Evolutionary conservation across 2,329 filamentous ascomycete genomes (phyloP).

Genomic region (Chalaropsis ovoidea): DNA sequence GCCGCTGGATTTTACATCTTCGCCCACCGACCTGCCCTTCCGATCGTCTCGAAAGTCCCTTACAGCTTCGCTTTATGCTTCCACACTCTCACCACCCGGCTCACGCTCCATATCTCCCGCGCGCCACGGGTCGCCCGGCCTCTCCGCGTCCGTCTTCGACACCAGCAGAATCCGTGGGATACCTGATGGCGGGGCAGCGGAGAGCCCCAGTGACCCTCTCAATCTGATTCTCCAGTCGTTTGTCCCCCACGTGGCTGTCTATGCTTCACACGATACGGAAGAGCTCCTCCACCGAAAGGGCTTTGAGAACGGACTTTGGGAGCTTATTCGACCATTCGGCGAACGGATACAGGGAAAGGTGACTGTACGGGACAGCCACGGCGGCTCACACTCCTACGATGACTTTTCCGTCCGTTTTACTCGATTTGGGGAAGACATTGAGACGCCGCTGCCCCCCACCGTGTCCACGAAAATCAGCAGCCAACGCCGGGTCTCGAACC

Average conservation of each 20-base stretch:
- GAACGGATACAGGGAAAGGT: conserved; percentile 81
- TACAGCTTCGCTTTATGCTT: conserved; percentile 52
- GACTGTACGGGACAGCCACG: conserved; percentile 79
- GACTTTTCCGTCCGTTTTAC: conserved; percentile 86
- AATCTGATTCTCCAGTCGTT: conserved; percentile 72
- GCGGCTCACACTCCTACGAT: conserved; percentile 70
- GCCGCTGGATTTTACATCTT: conserved; percentile 21
- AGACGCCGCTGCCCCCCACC: conserved; percentile 39
- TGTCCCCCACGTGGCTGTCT: conserved; percentile 77
- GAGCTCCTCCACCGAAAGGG: conserved; percentile 73
- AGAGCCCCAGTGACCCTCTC: conserved; percentile 45
- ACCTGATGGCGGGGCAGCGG: conserved; percentile 32
- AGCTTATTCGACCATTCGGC: conserved; percentile 81
- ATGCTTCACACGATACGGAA: conserved; percentile 79
- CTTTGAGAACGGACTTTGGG: conserved; percentile 68
- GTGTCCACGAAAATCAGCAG: conserved; percentile 26
- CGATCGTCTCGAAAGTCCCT: conserved; percentile 40
- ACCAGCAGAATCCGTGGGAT: conserved; percentile 34
- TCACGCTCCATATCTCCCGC: conserved; percentile 60
- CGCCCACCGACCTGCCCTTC: conserved; percentile 20
- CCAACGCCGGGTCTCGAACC: conserved; percentile 17
- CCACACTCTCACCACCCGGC: conserved; percentile 56
- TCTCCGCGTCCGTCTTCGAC: conserved; percentile 49
- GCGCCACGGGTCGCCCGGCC: conserved; percentile 46
- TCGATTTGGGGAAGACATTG: conserved; percentile 52